phyloP scores from a whole-genome alignment of 2,329 filamentous ascomycete species.

The Beauveria varroae region DNA sequence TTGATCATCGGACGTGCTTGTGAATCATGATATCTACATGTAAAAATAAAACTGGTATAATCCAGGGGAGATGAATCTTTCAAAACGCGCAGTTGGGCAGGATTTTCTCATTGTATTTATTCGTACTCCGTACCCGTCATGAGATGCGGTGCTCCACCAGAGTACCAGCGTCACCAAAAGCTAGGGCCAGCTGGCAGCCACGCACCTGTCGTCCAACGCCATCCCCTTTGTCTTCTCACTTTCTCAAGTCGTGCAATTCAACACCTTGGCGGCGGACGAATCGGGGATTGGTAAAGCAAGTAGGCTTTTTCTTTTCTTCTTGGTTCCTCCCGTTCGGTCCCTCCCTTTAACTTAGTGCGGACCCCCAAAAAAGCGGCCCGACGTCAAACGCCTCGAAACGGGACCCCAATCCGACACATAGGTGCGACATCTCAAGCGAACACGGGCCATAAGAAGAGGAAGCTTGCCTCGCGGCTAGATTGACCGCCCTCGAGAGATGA shows the following conservation, averaged over 20 bases:
- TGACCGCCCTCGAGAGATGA: constrained; percentile 32
- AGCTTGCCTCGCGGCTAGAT: not conserved
- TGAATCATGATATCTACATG: not conserved
- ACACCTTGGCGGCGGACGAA: not conserved
- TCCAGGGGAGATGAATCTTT: too few relatives aligned
- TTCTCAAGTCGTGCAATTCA: not conserved
- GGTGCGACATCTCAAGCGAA: not conserved
- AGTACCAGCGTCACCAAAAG: not conserved
- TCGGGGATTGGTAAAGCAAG: not conserved
- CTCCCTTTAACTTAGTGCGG: not conserved
- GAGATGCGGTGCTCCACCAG: not conserved
- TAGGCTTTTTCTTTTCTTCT: not conserved
- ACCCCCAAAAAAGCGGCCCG: not conserved
- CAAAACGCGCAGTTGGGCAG: not conserved
- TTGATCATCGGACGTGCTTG: not conserved
- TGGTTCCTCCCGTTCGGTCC: not conserved
- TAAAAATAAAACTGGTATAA: not conserved
- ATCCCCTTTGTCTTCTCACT: not conserved
- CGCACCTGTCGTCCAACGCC: not conserved
- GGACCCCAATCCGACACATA: not conserved
- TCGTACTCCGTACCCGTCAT: too few relatives aligned
- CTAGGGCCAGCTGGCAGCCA: not conserved
- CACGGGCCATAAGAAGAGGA: not conserved
- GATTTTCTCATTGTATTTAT: not conserved
- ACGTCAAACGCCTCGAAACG: not conserved